phyloP scores from a whole-genome alignment of 176 grass and related monocot genomes.

The Olyra latifolia region DNA sequence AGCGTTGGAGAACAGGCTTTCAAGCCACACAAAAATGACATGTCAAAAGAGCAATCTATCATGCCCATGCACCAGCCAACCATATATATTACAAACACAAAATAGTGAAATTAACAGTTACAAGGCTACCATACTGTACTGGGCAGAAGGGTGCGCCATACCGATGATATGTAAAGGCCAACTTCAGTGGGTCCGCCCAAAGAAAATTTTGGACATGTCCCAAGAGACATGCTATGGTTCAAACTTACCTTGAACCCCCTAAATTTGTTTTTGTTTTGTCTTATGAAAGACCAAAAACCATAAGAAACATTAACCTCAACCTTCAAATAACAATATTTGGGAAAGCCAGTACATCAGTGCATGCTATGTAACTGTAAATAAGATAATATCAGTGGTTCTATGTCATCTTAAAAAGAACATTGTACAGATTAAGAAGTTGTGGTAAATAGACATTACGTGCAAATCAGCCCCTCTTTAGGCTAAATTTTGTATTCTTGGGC shows the following conservation, averaged over 20 bases:
- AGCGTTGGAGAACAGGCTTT: no score
- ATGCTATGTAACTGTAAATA: constrained; percentile 1
- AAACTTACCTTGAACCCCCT: background rate
- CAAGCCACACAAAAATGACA: background rate
- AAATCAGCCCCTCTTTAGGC: background rate
- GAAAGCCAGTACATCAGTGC: background rate
- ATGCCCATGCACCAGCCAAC: background rate
- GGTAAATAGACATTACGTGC: background rate
- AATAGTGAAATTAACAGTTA: background rate
- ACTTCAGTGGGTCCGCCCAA: background rate
- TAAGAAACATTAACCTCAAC: background rate
- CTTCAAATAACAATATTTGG: background rate
- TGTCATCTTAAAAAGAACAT: constrained; percentile 16
- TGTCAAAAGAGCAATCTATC: background rate
- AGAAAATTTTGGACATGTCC: background rate
- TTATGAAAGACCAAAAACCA: constrained; percentile 18
- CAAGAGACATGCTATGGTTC: background rate
- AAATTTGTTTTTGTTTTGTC: background rate
- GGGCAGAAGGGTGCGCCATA: background rate
- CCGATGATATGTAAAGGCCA: background rate
- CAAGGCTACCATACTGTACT: background rate
- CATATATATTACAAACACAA: constrained; percentile 7
- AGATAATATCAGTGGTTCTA: constrained; percentile 7
- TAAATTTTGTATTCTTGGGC: background rate
- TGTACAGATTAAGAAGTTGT: background rate